A percentile compares a stretch with the other conserved stretches of the same genome.
Conservation (phyloP, 768 basidiomycete genomes). For the Suillus paluster region DNA sequence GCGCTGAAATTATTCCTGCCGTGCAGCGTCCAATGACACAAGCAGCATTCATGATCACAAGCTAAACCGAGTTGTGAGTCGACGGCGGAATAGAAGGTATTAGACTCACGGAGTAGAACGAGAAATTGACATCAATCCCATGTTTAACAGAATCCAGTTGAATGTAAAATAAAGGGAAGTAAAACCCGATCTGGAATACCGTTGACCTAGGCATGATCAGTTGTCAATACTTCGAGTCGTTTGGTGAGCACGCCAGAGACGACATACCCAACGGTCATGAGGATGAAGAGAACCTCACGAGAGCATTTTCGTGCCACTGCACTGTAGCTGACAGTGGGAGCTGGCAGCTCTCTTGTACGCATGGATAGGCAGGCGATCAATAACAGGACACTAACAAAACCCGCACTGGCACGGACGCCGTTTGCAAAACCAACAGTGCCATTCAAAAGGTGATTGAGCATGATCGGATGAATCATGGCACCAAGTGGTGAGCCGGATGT, state of each 20-base stretch:
- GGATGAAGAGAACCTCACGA: slow-evolving; percentile 24
- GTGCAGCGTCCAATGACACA: slow-evolving; percentile 53
- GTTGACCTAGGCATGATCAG: slow-evolving; percentile 20
- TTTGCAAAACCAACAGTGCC: slow-evolving; percentile 48
- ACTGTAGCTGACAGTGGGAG: slow-evolving; percentile 16
- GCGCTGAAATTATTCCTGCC: slow-evolving; percentile 44
- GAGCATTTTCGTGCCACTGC: slow-evolving; percentile 27
- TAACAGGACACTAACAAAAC: slow-evolving; percentile 40
- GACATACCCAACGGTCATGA: slow-evolving; percentile 28
- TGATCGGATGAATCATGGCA: slow-evolving; percentile 59
- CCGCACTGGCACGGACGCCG: slow-evolving; percentile 44
- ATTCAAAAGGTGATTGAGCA: slow-evolving; percentile 54
- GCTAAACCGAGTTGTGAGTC: slow-evolving; percentile 29
- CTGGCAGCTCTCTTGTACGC: slow-evolving; percentile 39
- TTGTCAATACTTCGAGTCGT: background rate
- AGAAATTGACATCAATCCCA: slow-evolving; percentile 46
- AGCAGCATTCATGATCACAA: slow-evolving; percentile 56
- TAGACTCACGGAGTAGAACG: slow-evolving; percentile 55
- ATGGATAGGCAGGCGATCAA: slow-evolving; percentile 44
- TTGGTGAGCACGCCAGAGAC: background rate
- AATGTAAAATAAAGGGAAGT: slow-evolving; percentile 62
- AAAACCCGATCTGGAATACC: slow-evolving; percentile 42
- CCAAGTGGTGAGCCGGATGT: slow-evolving; percentile 56
- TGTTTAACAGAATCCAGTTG: slow-evolving; percentile 58
- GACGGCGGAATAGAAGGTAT: background rate